Evolutionary conservation across 2,329 filamentous ascomycete species (phyloP), one percentile per base, ranked within the genome.

Genomic region (Fonsecaea nubica): DNA sequence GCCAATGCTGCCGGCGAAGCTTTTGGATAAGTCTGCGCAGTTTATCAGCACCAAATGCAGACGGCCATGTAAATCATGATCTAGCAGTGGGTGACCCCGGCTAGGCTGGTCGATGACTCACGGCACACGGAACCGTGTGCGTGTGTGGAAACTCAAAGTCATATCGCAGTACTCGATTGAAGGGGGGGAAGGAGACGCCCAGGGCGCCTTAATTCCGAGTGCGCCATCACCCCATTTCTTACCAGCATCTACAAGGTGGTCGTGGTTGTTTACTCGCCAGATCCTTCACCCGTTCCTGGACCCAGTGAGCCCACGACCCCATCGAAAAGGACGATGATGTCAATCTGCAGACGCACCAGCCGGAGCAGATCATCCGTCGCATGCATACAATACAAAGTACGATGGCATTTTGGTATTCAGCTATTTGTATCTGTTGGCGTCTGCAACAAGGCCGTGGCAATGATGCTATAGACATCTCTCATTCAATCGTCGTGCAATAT

Each of bases 201-300:
- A 32, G 63, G 57, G 50, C 48, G 63, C 63, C 58, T 61, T 65
- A 61, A 65, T 33, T 63, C 64, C 60, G 59, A 8, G 13, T 35
- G 0, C 45, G 8, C 45, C 21, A 50, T 50, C 45, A 50, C 8
- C 18, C 45, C 21, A 50, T 50, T 13, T 30, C 45, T 50, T 13
- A 50, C 12, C 4, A 3, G 2, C n/a, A 5, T 25, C 10, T 30
- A 15, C 21, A 8, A 32, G 30, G 30, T 32, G 4, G 30, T 32
- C 4, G 30, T 32, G 30, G 30, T 32, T 32, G 30, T 32, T 32
- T 45, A 59, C 42, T 59, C 42, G 57, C 30, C 32, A 59, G 40
- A 42, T 50, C 45, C 9, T 30, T 35, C 40, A 40, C n/a, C 33
- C 58, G 58, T 61, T 61, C 58, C 58, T 61, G 58, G 58, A 61